Conservation (phyloP, 768 basidiomycete genomes). For the Lentinus brumalis region DNA sequence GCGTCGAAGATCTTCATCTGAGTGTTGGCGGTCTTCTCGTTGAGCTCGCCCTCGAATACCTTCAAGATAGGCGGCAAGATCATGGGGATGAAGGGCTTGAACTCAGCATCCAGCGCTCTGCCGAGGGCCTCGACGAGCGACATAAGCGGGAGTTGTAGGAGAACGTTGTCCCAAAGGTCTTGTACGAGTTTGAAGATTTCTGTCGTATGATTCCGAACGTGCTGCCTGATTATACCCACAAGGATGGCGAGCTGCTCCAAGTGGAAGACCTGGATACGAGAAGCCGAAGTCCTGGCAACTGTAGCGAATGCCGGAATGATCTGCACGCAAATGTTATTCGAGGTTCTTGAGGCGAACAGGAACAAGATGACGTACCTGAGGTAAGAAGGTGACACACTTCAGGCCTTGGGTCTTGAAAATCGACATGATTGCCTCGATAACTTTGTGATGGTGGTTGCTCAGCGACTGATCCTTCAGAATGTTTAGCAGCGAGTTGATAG, state of each 20-base stretch:
- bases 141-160: constrained; percentile 89
- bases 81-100: constrained; percentile 92
- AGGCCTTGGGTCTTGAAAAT: constrained; percentile 98
- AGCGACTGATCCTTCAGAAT: constrained; percentile 90
- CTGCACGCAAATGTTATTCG: constrained; percentile 34
- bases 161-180: constrained; percentile 86
- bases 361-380: constrained; percentile 60
- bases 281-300: constrained; percentile 81
- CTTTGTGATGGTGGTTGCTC: constrained; percentile 84
- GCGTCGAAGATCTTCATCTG: constrained; percentile 94
- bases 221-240: constrained; percentile 95
- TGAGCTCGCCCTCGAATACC: constrained; percentile 87
- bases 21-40: constrained; percentile 73
- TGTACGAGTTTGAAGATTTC: constrained; percentile 84
- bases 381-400: constrained; percentile 93
- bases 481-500: constrained; percentile 82
- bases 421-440: constrained; percentile 97
- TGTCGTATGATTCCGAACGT: constrained; percentile 88
- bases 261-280: constrained; percentile 89
- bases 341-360: not conserved
- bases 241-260: constrained; percentile 94
- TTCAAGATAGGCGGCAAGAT: constrained; percentile 88
- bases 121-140: constrained; percentile 91
- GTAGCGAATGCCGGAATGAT: constrained; percentile 94
- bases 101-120: constrained; percentile 93